phyloP scores from a whole-genome alignment of 1,284 basidiomycete genomes.

The Ceratorhiza oryzae-sativae region DNA sequence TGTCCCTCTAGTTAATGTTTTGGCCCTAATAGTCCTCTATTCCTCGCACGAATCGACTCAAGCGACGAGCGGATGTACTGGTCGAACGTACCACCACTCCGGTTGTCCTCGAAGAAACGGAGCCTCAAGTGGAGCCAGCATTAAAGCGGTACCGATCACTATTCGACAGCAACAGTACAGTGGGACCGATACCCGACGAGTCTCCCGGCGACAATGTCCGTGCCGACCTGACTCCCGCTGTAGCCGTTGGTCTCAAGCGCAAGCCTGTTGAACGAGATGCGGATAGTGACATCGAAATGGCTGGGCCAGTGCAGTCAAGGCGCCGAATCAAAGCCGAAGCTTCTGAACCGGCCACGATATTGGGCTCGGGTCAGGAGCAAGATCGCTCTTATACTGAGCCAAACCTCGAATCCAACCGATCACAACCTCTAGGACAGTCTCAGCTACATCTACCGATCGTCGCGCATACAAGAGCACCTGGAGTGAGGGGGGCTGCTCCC shows the following conservation, averaged over 20 bases:
- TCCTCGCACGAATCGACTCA: constrained; percentile 28
- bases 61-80: constrained; percentile 33
- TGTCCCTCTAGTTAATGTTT: too few relatives aligned
- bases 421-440: not conserved
- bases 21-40: not conserved
- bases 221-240: not conserved
- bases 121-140: constrained; percentile 15
- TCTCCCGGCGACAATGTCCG: not conserved
- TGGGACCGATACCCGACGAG: not conserved
- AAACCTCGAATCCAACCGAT: constrained; percentile 5
- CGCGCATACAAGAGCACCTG: constrained; percentile 19
- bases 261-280: constrained; percentile 32
- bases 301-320: constrained; percentile 7
- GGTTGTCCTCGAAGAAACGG: not conserved
- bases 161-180: constrained; percentile 12
- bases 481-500: constrained; percentile 9
- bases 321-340: not conserved
- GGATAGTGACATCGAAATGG: constrained; percentile 23
- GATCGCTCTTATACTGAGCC: constrained; percentile 2
- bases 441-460: not conserved
- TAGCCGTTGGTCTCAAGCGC: constrained; percentile 3
- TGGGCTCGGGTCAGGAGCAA: not conserved
- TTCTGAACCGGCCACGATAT: not conserved
- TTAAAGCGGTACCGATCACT: constrained; percentile 29
- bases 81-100: constrained; percentile 15